Conservation (phyloP, 1,284 basidiomycete genomes). For the Farysia itapuensis region DNA sequence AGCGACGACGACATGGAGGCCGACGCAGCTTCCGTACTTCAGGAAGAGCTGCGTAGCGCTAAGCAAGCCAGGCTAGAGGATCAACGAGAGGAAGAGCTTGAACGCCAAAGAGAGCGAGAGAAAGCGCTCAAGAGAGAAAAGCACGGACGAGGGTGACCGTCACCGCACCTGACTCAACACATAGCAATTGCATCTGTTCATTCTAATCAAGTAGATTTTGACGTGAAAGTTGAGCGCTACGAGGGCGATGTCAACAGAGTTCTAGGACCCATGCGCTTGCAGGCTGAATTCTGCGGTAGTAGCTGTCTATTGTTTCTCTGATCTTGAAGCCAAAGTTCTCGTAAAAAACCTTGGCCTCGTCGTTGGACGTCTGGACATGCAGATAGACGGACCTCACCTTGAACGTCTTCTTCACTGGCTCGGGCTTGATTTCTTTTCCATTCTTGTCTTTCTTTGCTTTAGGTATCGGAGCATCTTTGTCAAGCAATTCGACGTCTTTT, state of each 20-base stretch:
- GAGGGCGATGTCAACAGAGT: constrained; percentile 13
- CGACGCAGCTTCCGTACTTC: constrained; percentile 41
- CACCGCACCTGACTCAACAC: constrained; percentile 1
- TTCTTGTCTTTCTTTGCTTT: constrained; percentile 41
- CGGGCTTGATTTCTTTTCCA: constrained; percentile 36
- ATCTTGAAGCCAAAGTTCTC: constrained; percentile 60
- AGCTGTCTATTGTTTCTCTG: constrained; percentile 44
- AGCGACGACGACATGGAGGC: constrained; percentile 59
- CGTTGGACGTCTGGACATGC: constrained; percentile 61
- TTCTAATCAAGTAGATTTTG: constrained; percentile 1
- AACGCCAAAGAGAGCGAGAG: constrained; percentile 34
- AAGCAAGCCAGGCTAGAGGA: constrained; percentile 47
- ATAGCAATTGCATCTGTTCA: constrained; percentile 3
- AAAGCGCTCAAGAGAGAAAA: constrained; percentile 34
- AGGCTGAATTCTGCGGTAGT: constrained; percentile 57
- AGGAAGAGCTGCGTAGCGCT: constrained; percentile 48
- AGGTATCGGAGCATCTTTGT: constrained; percentile 13
- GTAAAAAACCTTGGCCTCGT: constrained; percentile 59
- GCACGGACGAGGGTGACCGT: too few species aligned
- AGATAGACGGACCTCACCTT: constrained; percentile 55
- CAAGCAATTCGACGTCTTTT: constrained; percentile 24
- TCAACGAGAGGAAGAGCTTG: constrained; percentile 39
- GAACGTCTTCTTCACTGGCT: constrained; percentile 24
- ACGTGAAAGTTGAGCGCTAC: not conserved
- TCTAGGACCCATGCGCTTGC: constrained; percentile 60